Percentiles rank a stretch among this genome's conserved stretches.
Evolutionary conservation across 2,329 filamentous ascomycete genomes (phyloP).

Genomic region (Ophiostoma quercus): DNA sequence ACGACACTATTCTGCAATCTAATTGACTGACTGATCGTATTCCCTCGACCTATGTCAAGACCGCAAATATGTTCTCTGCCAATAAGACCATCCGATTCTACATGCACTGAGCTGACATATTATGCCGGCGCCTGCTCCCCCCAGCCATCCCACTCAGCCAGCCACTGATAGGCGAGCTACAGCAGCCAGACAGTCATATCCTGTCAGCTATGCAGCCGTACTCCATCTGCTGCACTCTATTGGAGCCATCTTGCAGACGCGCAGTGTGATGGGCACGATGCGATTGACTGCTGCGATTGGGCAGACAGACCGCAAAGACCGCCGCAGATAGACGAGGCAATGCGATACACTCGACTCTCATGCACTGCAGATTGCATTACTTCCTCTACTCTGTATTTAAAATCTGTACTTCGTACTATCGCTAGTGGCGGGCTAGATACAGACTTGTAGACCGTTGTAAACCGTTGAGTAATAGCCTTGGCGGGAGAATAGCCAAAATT

Average conservation of each 20-base stretch:
- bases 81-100: neutral
- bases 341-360: neutral
- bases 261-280: neutral
- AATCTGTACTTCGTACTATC: neutral
- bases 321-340: neutral
- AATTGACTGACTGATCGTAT: neutral
- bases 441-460: neutral
- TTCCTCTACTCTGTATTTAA: no score
- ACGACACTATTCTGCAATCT: neutral
- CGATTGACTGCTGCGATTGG: conserved; percentile 2
- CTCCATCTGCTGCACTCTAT: neutral
- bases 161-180: conserved; percentile 14
- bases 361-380: neutral
- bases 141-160: neutral
- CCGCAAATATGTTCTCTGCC: neutral
- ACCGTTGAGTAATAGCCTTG: neutral
- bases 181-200: neutral
- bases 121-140: neutral
- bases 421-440: neutral
- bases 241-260: neutral
- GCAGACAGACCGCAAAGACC: neutral
- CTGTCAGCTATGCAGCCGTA: neutral
- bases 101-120: neutral
- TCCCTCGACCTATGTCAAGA: neutral
- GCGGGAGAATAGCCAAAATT: neutral